Conservation (phyloP, 352 stramenopile species). For the Globisporangium sylvaticum region DNA sequence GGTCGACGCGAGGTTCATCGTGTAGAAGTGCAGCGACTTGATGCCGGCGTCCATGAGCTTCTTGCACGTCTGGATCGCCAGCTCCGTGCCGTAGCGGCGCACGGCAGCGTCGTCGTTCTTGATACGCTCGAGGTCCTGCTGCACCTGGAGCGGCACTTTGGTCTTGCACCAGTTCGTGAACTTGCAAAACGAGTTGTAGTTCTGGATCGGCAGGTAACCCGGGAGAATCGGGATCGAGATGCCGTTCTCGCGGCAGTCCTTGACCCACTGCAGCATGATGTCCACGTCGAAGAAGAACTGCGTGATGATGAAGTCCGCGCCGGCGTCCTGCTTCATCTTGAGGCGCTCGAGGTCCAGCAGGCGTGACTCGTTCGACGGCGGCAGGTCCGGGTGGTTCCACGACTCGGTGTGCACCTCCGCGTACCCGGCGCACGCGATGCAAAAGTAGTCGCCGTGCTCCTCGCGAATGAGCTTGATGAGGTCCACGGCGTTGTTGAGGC, state of each 20-base stretch:
- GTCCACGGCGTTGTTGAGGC: slow-evolving; percentile 93
- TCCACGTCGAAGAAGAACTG: slow-evolving; percentile 99
- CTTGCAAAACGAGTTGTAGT: slow-evolving; percentile 96
- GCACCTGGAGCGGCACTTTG: slow-evolving; percentile 88
- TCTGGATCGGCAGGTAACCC: slow-evolving; percentile 87
- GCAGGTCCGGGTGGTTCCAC: slow-evolving; percentile 82
- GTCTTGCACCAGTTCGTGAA: slow-evolving; percentile 98
- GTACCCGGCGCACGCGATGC: slow-evolving; percentile 96
- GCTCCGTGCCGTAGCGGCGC: slow-evolving; percentile 93
- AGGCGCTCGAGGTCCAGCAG: slow-evolving; percentile 94
- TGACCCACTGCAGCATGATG: slow-evolving; percentile 95
- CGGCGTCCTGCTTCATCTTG: slow-evolving; percentile 96
- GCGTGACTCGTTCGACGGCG: slow-evolving; percentile 70
- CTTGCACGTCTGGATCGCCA: slow-evolving; percentile 92
- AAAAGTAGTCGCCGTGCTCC: slow-evolving; percentile 96
- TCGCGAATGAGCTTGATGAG: slow-evolving; percentile 96
- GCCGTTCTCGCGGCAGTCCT: slow-evolving; percentile 88
- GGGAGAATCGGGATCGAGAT: slow-evolving; percentile 96
- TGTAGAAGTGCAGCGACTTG: slow-evolving; percentile 92
- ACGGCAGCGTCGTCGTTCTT: slow-evolving; percentile 94
- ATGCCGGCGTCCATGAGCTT: slow-evolving; percentile 78
- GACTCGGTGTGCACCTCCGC: slow-evolving; percentile 90
- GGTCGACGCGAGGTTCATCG: slow-evolving; percentile 91
- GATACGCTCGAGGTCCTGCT: slow-evolving; percentile 69
- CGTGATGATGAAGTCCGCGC: slow-evolving; percentile 99